These are phyloP conservation scores for Aspergillus sp. DNA, from an alignment of 2,329 filamentous ascomycete genomes.

Conservation along the genomic window DNA sequence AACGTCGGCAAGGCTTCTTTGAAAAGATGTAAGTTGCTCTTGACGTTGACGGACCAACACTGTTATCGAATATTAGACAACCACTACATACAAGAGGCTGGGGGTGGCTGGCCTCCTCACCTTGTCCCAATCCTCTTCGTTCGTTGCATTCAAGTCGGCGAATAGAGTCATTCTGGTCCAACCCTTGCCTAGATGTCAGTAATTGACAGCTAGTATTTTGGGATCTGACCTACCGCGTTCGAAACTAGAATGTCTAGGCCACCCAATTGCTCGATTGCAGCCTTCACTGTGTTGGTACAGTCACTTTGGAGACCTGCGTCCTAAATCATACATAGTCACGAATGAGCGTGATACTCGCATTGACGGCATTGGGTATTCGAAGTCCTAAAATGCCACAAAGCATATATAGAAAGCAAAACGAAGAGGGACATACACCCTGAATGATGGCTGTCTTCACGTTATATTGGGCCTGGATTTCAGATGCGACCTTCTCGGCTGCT, in stretches of 20 bases:
- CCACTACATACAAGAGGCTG: neutral
- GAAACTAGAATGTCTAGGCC: slow-evolving; percentile 73
- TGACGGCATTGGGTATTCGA: neutral
- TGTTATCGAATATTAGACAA: slow-evolving; percentile 13
- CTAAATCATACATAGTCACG: slow-evolving; percentile 19
- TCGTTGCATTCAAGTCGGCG: slow-evolving; percentile 53
- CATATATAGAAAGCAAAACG: neutral
- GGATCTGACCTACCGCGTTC: slow-evolving; percentile 54
- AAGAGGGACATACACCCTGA: slow-evolving; percentile 49
- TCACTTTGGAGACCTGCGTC: slow-evolving; percentile 60
- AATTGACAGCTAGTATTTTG: neutral
- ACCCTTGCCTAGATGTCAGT: slow-evolving; percentile 36
- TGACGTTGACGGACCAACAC: slow-evolving; percentile 62
- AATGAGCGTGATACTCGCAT: slow-evolving; percentile 2
- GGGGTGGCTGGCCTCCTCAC: slow-evolving; percentile 25
- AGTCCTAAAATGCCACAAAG: neutral
- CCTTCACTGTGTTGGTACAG: slow-evolving; percentile 54
- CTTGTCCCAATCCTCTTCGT: slow-evolving; percentile 61
- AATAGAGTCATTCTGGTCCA: slow-evolving; percentile 59
- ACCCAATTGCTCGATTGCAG: slow-evolving; percentile 57
- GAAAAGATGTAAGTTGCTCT: slow-evolving; percentile 50
- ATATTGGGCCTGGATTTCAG: slow-evolving; percentile 50
- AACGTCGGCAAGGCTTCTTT: slow-evolving; percentile 56
- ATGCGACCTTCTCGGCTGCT: slow-evolving; percentile 55
- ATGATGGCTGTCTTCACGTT: slow-evolving; percentile 52